Evolutionary conservation across 2,329 filamentous ascomycete species (phyloP), one percentile per base, ranked within the genome.

Genomic region (Fusarium bactridioides): DNA sequence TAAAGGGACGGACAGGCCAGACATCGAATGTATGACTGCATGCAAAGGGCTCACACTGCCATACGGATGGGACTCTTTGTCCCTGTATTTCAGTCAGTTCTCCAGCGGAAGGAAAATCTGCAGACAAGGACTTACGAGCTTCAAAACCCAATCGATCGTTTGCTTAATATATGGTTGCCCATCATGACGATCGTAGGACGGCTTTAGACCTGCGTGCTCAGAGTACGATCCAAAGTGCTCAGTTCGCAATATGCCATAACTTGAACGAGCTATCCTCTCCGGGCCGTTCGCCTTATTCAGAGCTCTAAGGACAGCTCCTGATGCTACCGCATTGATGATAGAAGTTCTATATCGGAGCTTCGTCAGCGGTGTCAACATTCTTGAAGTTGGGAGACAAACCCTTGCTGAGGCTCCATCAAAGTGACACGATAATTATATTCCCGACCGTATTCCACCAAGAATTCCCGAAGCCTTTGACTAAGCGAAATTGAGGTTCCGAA

Each of bases 91-190:
- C 0, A 4, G 10, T 66, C 1, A 64, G 35, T 6, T 9, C 7
- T 16, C 13, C 2, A 4, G 0, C 2, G 5, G 1, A 12, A 8
- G 0, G 4, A 19, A 5, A 5, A 0, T 7, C 2, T 16, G 0
- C 4, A 7, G 21, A 33, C 0, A 33, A 2, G 7, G 7, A 5
- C 58, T 11, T 7, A 64, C 63, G 7, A 44, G 48, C 19, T 66
- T 64, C 12, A 66, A 19, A 9, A 57, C 48, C 63, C 63, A 66
- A 0, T 50, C 11, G 12, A 66, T 43, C 2, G 50, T 64, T 21
- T 37, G 4, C 6, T 21, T 18, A 7, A 65, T 27, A 4, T 41
- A 66, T 0, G 45, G 10, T 18, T 16, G 3, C 3, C 45, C 45
- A 18, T 61, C 58, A 23, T 43, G 47, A 9, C 3, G 29, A 2